Conservation (phyloP, 441 rosid genomes). For the Hypseocharis bilobata region DNA sequence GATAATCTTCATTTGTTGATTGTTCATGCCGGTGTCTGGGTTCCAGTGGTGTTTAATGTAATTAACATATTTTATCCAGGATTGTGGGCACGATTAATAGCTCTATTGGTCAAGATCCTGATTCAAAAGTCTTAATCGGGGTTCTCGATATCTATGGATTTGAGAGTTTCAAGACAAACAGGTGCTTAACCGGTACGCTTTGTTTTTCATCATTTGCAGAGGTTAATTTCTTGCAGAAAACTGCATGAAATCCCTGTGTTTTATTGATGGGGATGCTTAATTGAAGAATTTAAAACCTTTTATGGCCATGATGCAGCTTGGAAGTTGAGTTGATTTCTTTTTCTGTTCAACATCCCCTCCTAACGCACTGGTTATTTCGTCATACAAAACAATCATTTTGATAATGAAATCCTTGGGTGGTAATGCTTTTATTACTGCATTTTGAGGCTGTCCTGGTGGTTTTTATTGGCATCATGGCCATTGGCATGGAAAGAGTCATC, state of each 20-base stretch:
- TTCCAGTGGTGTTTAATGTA: slow-evolving; percentile 17
- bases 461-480: slow-evolving; percentile 2
- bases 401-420: slow-evolving; percentile 4
- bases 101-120: slow-evolving; percentile 84
- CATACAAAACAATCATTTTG: not conserved
- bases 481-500: not conserved
- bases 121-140: slow-evolving; percentile 74
- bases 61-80: slow-evolving; percentile 41
- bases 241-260: slow-evolving; percentile 25
- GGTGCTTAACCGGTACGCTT: slow-evolving; percentile 94
- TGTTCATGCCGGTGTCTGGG: slow-evolving; percentile 2
- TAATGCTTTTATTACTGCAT: slow-evolving; percentile 11
- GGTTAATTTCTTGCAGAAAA: slow-evolving; percentile 27
- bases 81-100: slow-evolving; percentile 71
- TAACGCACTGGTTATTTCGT: not conserved
- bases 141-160: slow-evolving; percentile 81
- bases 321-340: not conserved
- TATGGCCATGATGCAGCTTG: slow-evolving; percentile 4
- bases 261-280: slow-evolving; percentile 20
- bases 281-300: slow-evolving; percentile 4
- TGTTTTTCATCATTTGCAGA: slow-evolving; percentile 46
- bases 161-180: slow-evolving; percentile 97
- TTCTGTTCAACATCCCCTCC: not conserved
- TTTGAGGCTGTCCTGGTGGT: slow-evolving; percentile 4
- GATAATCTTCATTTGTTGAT: not conserved